Evolutionary conservation across 2,329 filamentous ascomycete genomes (phyloP).

Genomic region (Trematosphaeria pertusa): DNA sequence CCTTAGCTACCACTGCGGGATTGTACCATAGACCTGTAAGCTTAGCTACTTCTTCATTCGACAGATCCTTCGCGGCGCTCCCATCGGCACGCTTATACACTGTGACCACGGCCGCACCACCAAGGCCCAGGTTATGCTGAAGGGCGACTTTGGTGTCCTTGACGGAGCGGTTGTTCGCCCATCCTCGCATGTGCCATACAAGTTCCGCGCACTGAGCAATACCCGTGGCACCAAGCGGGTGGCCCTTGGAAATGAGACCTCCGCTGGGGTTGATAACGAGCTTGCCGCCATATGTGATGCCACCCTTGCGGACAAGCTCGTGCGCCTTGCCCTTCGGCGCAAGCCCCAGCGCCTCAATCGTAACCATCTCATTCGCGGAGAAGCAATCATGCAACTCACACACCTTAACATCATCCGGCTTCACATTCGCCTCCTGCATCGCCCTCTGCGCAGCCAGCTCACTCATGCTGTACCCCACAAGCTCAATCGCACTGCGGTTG

Average conservation of each 20-base stretch:
- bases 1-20: slow-evolving; percentile 86
- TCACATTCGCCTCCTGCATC: slow-evolving; percentile 73
- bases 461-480: slow-evolving; percentile 89
- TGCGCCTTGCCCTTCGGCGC: slow-evolving; percentile 82
- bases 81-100: slow-evolving; percentile 89
- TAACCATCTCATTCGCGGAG: slow-evolving; percentile 91
- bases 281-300: slow-evolving; percentile 88
- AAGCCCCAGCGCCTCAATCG: slow-evolving; percentile 85
- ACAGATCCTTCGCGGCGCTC: slow-evolving; percentile 65
- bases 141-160: slow-evolving; percentile 74
- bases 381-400: slow-evolving; percentile 98
- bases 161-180: slow-evolving; percentile 87
- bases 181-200: slow-evolving; percentile 93
- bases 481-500: slow-evolving; percentile 80
- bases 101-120: slow-evolving; percentile 87
- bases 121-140: slow-evolving; percentile 92
- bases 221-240: slow-evolving; percentile 93
- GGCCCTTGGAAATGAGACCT: slow-evolving; percentile 93
- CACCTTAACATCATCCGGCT: slow-evolving; percentile 74
- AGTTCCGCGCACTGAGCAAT: slow-evolving; percentile 94
- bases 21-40: slow-evolving; percentile 83
- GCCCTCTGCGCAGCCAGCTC: slow-evolving; percentile 72
- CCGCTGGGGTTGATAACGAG: slow-evolving; percentile 92
- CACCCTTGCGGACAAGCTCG: slow-evolving; percentile 83
- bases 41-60: slow-evolving; percentile 69